phyloP scores from a whole-genome alignment of 108 stramenopile genomes.

The Craspedostauros australis region DNA sequence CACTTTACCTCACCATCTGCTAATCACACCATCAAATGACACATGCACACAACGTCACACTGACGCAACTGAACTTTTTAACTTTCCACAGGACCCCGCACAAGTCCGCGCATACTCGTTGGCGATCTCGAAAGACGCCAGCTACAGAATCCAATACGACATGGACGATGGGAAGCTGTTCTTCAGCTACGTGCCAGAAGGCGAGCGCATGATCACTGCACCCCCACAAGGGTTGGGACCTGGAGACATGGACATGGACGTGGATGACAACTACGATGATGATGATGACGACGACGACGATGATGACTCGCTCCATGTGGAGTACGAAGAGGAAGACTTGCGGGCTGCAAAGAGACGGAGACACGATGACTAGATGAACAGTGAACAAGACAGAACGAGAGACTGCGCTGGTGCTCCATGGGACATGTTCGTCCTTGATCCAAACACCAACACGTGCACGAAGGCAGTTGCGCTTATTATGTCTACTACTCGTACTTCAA shows the following conservation, averaged over 20 bases:
- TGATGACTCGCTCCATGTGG: slow-evolving; percentile 11
- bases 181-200: slow-evolving; percentile 63
- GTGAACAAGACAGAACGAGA: no score
- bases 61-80: slow-evolving; percentile 5
- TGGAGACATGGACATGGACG: not conserved
- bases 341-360: no score
- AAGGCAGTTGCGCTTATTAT: no score
- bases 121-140: slow-evolving; percentile 44
- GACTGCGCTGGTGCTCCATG: no score
- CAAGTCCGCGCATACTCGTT: slow-evolving; percentile 45
- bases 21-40: no score
- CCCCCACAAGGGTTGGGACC: not conserved
- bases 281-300: slow-evolving; percentile 27
- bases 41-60: no score
- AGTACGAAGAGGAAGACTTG: slow-evolving; percentile 11
- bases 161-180: slow-evolving; percentile 38
- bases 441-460: no score
- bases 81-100: slow-evolving; percentile 38
- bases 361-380: no score
- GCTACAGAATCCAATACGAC: slow-evolving; percentile 67
- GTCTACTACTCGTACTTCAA: no score
- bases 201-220: slow-evolving; percentile 30
- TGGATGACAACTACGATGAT: slow-evolving; percentile 26
- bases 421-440: no score
- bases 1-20: no score